These are phyloP conservation scores for Trichoderma breve DNA, from an alignment of 2,329 filamentous ascomycete species.

Conservation along the genomic window DNA sequence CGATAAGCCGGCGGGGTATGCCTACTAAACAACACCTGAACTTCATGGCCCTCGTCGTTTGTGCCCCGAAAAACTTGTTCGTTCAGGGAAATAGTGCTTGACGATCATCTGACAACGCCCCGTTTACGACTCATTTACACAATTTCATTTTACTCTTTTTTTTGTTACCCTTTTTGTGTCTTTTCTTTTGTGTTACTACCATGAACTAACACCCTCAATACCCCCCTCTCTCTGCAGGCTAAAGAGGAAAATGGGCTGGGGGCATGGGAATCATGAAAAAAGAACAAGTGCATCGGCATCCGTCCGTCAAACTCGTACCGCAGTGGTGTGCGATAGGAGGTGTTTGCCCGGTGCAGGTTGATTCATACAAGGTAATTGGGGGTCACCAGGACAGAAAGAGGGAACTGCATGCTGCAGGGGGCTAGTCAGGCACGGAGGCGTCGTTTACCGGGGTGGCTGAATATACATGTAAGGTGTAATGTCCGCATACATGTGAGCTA, in stretches of 20 bases:
- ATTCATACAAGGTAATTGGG: not conserved
- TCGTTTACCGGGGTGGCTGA: not conserved
- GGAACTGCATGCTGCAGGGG: slow-evolving; percentile 5
- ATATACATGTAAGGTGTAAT: not conserved
- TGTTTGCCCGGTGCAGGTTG: not conserved
- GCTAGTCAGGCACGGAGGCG: slow-evolving; percentile 4
- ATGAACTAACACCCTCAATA: not conserved
- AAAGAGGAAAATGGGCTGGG: not conserved
- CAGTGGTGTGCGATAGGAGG: not conserved
- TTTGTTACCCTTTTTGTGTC: not conserved
- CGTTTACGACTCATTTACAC: slow-evolving; percentile 8
- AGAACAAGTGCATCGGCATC: not conserved
- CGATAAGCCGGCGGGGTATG: not conserved
- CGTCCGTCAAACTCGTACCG: not conserved
- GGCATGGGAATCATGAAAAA: not conserved
- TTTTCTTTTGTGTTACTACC: not conserved
- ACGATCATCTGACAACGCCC: slow-evolving; percentile 5
- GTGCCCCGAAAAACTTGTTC: not conserved
- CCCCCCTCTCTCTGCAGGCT: not conserved
- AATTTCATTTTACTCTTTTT: not conserved
- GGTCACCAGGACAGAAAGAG: slow-evolving; percentile 1
- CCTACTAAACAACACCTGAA: not conserved
- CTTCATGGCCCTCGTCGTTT: not conserved
- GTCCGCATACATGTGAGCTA: slow-evolving; percentile 13
- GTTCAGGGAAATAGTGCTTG: not conserved